phyloP scores from a whole-genome alignment of 176 grass and related monocot species.

The Hsuehochloa calcarea region DNA sequence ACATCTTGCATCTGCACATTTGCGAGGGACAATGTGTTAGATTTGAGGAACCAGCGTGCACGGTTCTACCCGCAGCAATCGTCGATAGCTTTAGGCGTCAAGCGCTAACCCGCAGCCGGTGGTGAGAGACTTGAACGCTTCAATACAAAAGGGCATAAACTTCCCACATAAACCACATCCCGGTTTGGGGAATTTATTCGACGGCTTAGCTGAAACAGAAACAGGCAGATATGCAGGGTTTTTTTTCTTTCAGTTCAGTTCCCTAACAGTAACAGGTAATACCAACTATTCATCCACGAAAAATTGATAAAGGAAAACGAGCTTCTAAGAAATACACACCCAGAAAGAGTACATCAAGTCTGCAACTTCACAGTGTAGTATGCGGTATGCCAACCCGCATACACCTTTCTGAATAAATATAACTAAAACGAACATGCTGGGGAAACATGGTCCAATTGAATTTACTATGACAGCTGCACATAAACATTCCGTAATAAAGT shows the following conservation, averaged over 20 bases:
- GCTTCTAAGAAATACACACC: not conserved
- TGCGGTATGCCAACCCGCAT: not conserved
- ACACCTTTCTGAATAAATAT: constrained; percentile 20
- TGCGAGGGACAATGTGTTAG: not conserved
- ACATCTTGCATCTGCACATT: not conserved
- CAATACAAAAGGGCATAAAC: not conserved
- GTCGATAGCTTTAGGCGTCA: too few relatives aligned
- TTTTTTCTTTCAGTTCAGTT: not conserved
- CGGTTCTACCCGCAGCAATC: not conserved
- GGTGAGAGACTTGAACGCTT: not conserved
- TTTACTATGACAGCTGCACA: constrained; percentile 28
- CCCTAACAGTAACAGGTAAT: not conserved
- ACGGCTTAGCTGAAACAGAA: not conserved
- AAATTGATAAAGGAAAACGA: not conserved
- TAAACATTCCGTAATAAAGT: constrained; percentile 20
- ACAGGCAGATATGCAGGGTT: not conserved
- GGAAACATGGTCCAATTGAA: constrained; percentile 21
- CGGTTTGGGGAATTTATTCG: not conserved
- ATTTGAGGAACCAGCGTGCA: not conserved
- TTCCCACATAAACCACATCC: not conserved
- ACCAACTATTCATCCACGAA: not conserved
- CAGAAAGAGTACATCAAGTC: constrained; percentile 12
- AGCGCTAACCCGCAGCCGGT: not conserved
- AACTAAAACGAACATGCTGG: constrained; percentile 7
- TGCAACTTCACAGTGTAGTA: not conserved